phyloP scores from a whole-genome alignment of 1,284 basidiomycete genomes.

The Sphagnurus paluster region DNA sequence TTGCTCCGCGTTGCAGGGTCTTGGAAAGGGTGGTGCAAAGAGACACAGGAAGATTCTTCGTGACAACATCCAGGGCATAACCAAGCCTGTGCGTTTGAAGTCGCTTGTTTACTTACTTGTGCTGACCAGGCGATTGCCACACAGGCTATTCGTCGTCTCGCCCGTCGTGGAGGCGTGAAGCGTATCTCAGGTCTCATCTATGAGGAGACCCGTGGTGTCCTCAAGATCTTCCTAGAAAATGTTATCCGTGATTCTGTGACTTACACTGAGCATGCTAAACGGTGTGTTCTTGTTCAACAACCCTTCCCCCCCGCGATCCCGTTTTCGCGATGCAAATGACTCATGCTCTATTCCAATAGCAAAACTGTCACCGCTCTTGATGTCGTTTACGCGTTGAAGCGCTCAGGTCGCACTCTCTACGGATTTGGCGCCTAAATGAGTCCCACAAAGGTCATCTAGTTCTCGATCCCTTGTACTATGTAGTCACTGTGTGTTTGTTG shows the following conservation, averaged over 20 bases:
- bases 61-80: constrained; percentile 89
- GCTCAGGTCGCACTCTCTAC: constrained; percentile 87
- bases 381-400: constrained; percentile 92
- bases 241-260: constrained; percentile 90
- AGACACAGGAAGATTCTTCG: constrained; percentile 86
- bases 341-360: constrained; percentile 11
- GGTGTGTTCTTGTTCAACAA: constrained; percentile 7
- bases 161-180: constrained; percentile 94
- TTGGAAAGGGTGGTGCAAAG: constrained; percentile 88
- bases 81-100: constrained; percentile 58
- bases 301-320: background rate
- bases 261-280: constrained; percentile 91
- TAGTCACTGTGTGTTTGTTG: background rate
- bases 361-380: constrained; percentile 80
- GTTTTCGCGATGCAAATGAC: constrained; percentile 1
- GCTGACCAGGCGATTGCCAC: background rate
- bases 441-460: background rate
- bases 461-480: constrained; percentile 2
- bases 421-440: constrained; percentile 65
- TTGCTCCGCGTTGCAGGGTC: constrained; percentile 45
- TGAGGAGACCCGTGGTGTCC: constrained; percentile 24
- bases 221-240: constrained; percentile 72
- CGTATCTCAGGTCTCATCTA: constrained; percentile 44
- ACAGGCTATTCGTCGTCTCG: constrained; percentile 85
- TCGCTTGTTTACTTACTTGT: background rate